A percentile compares a stretch with the other conserved stretches of the same genome.
phyloP scores from a whole-genome alignment of 2,329 filamentous ascomycete species.

The Cladosporium sphaerospermum region DNA sequence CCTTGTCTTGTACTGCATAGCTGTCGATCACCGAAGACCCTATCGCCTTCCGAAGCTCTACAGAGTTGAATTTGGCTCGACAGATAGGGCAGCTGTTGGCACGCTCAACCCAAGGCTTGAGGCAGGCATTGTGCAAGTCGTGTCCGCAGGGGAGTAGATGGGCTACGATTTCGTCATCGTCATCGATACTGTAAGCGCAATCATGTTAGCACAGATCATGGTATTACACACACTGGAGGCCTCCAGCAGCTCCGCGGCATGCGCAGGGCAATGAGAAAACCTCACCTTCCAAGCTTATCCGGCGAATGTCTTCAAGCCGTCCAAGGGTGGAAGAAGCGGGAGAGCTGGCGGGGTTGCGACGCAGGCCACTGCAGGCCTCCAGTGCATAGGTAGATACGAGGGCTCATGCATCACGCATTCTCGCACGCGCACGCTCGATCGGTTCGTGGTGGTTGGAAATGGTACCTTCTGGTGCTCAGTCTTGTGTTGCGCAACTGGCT shows the following conservation, averaged over 20 bases:
- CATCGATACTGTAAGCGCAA: slow-evolving; percentile 20
- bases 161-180: slow-evolving; percentile 50
- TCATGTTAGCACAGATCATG: slow-evolving; percentile 22
- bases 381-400: slow-evolving; percentile 19
- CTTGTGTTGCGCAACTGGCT: slow-evolving; percentile 15
- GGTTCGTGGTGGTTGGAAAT: slow-evolving; percentile 9
- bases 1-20: slow-evolving; percentile 69
- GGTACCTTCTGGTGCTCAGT: slow-evolving; percentile 29
- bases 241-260: slow-evolving; percentile 24
- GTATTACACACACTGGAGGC: slow-evolving; percentile 24
- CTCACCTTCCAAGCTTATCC: slow-evolving; percentile 36
- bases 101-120: slow-evolving; percentile 90
- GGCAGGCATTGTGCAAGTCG: slow-evolving; percentile 83
- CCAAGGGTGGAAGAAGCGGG: slow-evolving; percentile 32
- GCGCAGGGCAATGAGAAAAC: slow-evolving; percentile 24
- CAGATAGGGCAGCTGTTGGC: slow-evolving; percentile 98
- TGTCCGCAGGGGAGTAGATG: slow-evolving; percentile 75
- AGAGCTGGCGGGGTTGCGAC: background rate
- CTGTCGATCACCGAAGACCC: slow-evolving; percentile 57
- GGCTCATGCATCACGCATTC: slow-evolving; percentile 13
- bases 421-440: slow-evolving; percentile 14
- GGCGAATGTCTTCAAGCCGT: slow-evolving; percentile 36
- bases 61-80: slow-evolving; percentile 81
- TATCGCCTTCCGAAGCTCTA: slow-evolving; percentile 72
- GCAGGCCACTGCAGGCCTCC: slow-evolving; percentile 21